Evolutionary conservation across 2,329 filamentous ascomycete species (phyloP), one percentile per base, ranked within the genome.

Genomic region (Alternaria sp.): DNA sequence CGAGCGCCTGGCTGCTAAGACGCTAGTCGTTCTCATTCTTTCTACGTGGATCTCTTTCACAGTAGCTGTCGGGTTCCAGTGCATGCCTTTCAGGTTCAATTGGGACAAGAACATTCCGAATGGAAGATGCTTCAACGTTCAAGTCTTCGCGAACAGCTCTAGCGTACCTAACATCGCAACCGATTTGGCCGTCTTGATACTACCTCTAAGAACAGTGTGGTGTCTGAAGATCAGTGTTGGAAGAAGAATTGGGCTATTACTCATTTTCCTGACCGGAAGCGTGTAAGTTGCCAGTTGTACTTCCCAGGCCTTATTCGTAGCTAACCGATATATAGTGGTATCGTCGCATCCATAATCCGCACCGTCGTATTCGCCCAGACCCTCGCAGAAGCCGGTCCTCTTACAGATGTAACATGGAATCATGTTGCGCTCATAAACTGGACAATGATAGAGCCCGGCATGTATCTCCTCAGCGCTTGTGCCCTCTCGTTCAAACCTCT

Each of bases 221-320:
- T 59, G 62, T 10, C 57, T 76, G 43, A 74, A 73, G 36, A 60
- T 73, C 12, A 71, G 69, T 43, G 49, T 60, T 10, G 67, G 58
- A 4, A 59, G 71, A 17, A 67, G 60, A 32, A 57, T 70, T 17
- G 72, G 71, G 8, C 56, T 76, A 11, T 28, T 75, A 12, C 47
- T 74, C 15, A 75, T 75, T 15, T 76, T 76, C 51, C 45, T 75
- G n/a, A 69, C 66, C 1, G 72, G 73, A n/a, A 74, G 73, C 45
- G 50, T 73, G 69, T 75, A 65, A 67, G 67, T 67, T 25, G 5
- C 40, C 11, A 50, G 13, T 19, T 15, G 19, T 56, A 10, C 12
- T 7, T 12, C 19, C 2, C 12, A 56, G 17, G 10, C n/a, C 13
- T 43, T 56, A 6, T 21, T 19, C n/a, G 7, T 15, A 44, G 25